A percentile compares a stretch with the other conserved stretches of the same genome.
phyloP scores from a whole-genome alignment of 1,284 basidiomycete species.

The Sanghuangporus weigelae region DNA sequence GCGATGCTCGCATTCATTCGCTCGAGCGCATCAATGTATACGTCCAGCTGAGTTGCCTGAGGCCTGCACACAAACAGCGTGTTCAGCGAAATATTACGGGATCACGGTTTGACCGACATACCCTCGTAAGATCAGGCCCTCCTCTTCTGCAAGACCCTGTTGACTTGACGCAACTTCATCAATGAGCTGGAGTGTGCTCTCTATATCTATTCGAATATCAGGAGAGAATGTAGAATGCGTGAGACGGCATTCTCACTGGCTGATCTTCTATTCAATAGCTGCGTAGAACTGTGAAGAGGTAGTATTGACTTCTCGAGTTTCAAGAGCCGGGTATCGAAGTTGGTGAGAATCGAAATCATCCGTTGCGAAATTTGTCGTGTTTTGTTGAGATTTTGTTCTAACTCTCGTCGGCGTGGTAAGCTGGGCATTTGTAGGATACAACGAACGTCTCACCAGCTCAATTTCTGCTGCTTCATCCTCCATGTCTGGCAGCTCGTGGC shows the following conservation, averaged over 20 bases:
- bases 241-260: slow-evolving; percentile 1
- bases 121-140: slow-evolving; percentile 73
- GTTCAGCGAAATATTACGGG: not conserved
- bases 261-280: slow-evolving; percentile 63
- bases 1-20: slow-evolving; percentile 73
- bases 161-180: slow-evolving; percentile 71
- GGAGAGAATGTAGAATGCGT: not conserved
- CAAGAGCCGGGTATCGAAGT: slow-evolving; percentile 70
- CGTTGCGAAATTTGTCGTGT: slow-evolving; percentile 75
- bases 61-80: slow-evolving; percentile 42
- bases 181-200: slow-evolving; percentile 68
- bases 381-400: slow-evolving; percentile 82
- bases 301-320: slow-evolving; percentile 78
- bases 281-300: slow-evolving; percentile 69
- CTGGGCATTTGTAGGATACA: not conserved
- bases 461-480: slow-evolving; percentile 76
- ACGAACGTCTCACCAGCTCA: slow-evolving; percentile 45
- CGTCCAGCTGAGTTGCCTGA: slow-evolving; percentile 55
- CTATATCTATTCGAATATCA: slow-evolving; percentile 53
- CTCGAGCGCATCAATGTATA: slow-evolving; percentile 66
- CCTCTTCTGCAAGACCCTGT: slow-evolving; percentile 71
- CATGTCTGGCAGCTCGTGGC: slow-evolving; percentile 38
- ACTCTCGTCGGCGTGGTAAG: slow-evolving; percentile 34
- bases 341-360: slow-evolving; percentile 76
- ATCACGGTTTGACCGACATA: slow-evolving; percentile 28